A percentile compares a stretch with the other conserved stretches of the same genome.
Evolutionary conservation across 352 stramenopile genomes (phyloP).

Genomic region (Phytophthora ramorum): DNA sequence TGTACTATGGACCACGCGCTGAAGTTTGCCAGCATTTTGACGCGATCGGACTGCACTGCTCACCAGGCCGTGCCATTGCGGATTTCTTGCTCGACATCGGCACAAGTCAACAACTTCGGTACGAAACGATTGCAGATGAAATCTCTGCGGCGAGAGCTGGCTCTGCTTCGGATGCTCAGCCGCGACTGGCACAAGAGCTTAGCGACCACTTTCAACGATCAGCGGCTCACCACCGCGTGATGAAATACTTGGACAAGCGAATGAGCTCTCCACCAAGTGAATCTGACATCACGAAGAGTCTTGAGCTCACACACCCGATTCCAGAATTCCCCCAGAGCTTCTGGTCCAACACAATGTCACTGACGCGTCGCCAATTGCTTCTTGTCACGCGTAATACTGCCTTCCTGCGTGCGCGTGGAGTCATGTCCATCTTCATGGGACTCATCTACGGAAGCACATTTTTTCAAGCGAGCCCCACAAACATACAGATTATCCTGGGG

Average conservation of each 20-base stretch:
- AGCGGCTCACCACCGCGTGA: neutral
- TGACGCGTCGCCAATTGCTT: conserved; percentile 34
- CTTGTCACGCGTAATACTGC: conserved; percentile 32
- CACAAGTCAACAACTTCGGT: conserved; percentile 36
- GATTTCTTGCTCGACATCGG: conserved; percentile 48
- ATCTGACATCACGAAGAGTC: neutral
- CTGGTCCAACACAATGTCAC: conserved; percentile 21
- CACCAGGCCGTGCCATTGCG: conserved; percentile 35
- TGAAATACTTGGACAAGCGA: neutral
- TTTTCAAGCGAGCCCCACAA: conserved; percentile 25
- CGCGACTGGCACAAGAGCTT: conserved; percentile 5
- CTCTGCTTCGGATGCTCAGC: neutral
- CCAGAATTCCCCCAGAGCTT: conserved; percentile 30
- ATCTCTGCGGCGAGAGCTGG: neutral
- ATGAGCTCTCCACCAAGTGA: conserved; percentile 3
- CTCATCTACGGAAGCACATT: conserved; percentile 41
- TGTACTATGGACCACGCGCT: conserved; percentile 72
- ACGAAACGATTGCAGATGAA: conserved; percentile 10
- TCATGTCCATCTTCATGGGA: conserved; percentile 40
- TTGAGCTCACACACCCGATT: neutral
- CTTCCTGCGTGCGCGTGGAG: conserved; percentile 27
- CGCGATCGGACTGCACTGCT: conserved; percentile 46
- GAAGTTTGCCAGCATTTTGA: conserved; percentile 45
- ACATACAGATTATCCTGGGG: conserved; percentile 48
- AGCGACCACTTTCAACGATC: conserved; percentile 12